Base-by-base conservation (phyloP, 805 yeast genomes). In the Candida caryicola region DNA sequence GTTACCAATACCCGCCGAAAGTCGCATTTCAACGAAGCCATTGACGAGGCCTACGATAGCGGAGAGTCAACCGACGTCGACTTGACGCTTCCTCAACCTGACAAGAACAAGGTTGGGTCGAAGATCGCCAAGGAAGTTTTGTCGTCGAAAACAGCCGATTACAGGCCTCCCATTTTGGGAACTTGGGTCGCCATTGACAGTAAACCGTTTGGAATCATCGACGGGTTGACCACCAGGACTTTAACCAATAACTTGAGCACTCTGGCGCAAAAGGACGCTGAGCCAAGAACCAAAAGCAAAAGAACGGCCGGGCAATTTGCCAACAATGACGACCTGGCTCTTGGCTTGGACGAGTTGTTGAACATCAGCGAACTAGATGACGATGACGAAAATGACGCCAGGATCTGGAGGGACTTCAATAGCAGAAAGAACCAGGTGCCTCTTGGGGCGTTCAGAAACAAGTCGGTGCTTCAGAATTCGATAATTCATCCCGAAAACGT, bases 31-130 rank as follows among this genome's bases (percentile, higher is more conserved):
- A 38, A 41, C 14, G 32, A 44, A 5, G 30, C 40, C 27, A 33
- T 41, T n/a, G 72, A 66, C 21, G 60, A 56, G 15, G 66, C 52
- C 5, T 64, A 65, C 45, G 77, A 76, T 39, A 82, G 85, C 48
- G 95, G 93, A 30, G 96, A 90, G 51, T 86, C 95, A 12, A 93
- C 99, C 0, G 99, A 91, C 59, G 96, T 88, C 45, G 98, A 91
- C 55, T 74, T 78, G n/a, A 73, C 82, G 13, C 62, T 91, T 31
- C 79, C 83, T 4, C 69, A 84, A 3, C 69, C 78, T 13, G 77
- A 72, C 40, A 68, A 64, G 41, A 73, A 77, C 28, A 55, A 52
- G 16, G 40, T 59, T 7, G 95, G 95, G 2, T 75, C 85, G 8
- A 85, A 87, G 49, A 82, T 87, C n/a, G 83, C 82, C n/a, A 89